phyloP scores from a whole-genome alignment of 1,284 basidiomycete species.

The Austroboletus novae-zelandiae region DNA sequence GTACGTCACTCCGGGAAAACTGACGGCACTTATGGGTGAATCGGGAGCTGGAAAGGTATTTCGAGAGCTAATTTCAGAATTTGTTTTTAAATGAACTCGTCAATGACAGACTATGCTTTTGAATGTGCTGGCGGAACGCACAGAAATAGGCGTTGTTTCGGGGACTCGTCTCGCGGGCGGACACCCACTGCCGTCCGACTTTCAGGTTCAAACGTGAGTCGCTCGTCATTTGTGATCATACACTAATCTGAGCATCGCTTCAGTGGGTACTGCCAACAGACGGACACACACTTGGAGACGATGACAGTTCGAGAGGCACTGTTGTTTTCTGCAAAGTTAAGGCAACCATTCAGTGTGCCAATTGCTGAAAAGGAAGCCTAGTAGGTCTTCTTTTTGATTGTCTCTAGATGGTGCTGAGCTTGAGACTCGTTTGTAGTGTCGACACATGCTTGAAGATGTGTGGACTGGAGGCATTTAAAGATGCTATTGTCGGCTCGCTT shows the following conservation, averaged over 20 bases:
- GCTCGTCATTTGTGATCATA: neutral
- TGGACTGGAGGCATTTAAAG: constrained; percentile 67
- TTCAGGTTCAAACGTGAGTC: constrained; percentile 64
- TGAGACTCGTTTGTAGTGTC: constrained; percentile 42
- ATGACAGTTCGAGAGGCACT: constrained; percentile 85
- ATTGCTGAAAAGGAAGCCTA: constrained; percentile 76
- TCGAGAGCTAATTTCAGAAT: constrained; percentile 7
- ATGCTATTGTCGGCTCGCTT: constrained; percentile 76
- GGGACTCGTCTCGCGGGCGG: constrained; percentile 84
- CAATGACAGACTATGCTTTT: constrained; percentile 67
- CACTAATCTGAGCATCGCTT: neutral
- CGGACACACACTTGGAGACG: constrained; percentile 73
- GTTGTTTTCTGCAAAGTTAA: constrained; percentile 76
- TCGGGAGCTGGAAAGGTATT: constrained; percentile 76
- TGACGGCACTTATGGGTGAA: constrained; percentile 78
- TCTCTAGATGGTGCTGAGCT: no score
- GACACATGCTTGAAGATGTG: constrained; percentile 80
- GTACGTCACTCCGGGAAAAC: constrained; percentile 77
- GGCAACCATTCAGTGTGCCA: constrained; percentile 71
- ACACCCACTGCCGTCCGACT: constrained; percentile 64
- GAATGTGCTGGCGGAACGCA: constrained; percentile 81
- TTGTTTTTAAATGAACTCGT: constrained; percentile 16
- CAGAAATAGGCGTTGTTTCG: constrained; percentile 75
- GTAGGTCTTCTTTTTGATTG: constrained; percentile 33
- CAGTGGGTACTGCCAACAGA: constrained; percentile 78